Conservation (phyloP, 495 filamentous ascomycete genomes). For the Lasiosphaeris hirsuta region DNA sequence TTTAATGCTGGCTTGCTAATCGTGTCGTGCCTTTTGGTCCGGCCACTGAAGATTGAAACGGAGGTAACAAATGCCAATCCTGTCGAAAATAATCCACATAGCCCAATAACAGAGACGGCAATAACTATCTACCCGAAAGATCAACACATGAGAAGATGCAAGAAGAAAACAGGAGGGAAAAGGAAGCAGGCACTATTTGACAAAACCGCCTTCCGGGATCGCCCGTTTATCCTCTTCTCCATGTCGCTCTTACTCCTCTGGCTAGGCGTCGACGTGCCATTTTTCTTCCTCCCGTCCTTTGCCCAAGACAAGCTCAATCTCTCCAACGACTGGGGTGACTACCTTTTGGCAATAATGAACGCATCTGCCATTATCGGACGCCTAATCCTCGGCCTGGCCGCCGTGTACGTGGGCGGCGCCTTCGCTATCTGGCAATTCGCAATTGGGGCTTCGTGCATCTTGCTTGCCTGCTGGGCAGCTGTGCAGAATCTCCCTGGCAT, state of each 20-base stretch:
- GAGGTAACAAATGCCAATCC: neutral
- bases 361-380: conserved; percentile 64
- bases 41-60: conserved; percentile 17
- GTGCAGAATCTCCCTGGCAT: conserved; percentile 23
- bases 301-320: conserved; percentile 12
- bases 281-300: conserved; percentile 59
- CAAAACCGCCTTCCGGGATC: conserved; percentile 31
- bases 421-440: conserved; percentile 56
- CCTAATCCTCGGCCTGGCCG: conserved; percentile 55
- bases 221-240: conserved; percentile 43
- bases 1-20: conserved; percentile 48
- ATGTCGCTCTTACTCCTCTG: conserved; percentile 58
- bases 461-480: conserved; percentile 18
- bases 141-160: no score
- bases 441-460: conserved; percentile 51
- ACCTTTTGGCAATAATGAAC: conserved; percentile 62
- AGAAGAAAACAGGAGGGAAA: neutral
- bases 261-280: conserved; percentile 61
- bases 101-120: neutral
- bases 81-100: neutral
- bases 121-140: neutral
- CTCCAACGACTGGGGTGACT: conserved; percentile 14
- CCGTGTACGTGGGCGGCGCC: conserved; percentile 37
- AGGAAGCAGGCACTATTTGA: conserved; percentile 24
- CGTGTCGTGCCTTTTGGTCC: conserved; percentile 44